Conservation (phyloP, 257 asterid genomes). For the Hygrophila difformis region DNA sequence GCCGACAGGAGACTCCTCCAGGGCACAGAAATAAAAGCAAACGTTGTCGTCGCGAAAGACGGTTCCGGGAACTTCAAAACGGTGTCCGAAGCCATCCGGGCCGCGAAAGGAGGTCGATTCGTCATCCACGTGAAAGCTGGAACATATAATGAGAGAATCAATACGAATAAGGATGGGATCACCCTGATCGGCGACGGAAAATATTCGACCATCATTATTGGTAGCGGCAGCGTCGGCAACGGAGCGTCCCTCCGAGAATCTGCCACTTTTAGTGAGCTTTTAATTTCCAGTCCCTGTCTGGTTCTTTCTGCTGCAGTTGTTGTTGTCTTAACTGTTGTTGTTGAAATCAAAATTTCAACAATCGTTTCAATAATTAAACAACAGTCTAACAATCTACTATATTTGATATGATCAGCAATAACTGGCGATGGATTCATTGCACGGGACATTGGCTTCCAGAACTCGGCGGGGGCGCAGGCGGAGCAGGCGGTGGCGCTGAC, state of each 20-base stretch:
- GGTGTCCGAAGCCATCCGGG: constrained; percentile 48
- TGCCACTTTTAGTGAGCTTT: constrained; percentile 53
- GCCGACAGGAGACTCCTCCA: constrained; percentile 42
- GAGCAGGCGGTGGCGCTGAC: constrained; percentile 54
- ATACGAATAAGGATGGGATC: constrained; percentile 51
- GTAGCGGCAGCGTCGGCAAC: constrained; percentile 35
- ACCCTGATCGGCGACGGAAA: constrained; percentile 77
- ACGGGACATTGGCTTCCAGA: constrained; percentile 61
- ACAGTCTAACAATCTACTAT: no score
- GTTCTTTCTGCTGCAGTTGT: no score
- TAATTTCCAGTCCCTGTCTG: not conserved
- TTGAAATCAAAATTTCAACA: no score
- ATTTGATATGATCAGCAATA: constrained; percentile 27
- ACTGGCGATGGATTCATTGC: constrained; percentile 65
- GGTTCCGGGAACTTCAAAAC: constrained; percentile 53
- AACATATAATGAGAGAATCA: constrained; percentile 52
- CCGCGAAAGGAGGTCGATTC: constrained; percentile 48
- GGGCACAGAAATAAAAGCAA: constrained; percentile 24
- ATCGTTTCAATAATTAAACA: no score
- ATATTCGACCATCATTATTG: constrained; percentile 44
- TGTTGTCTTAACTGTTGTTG: no score
- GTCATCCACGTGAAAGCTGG: constrained; percentile 75
- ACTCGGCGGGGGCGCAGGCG: constrained; percentile 51
- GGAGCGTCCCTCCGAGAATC: constrained; percentile 54
- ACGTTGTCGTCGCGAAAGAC: constrained; percentile 68